Evolutionary conservation across 2,329 filamentous ascomycete genomes (phyloP), one percentile per base, ranked within the genome.

Genomic region (Juglanconis oblonga): DNA sequence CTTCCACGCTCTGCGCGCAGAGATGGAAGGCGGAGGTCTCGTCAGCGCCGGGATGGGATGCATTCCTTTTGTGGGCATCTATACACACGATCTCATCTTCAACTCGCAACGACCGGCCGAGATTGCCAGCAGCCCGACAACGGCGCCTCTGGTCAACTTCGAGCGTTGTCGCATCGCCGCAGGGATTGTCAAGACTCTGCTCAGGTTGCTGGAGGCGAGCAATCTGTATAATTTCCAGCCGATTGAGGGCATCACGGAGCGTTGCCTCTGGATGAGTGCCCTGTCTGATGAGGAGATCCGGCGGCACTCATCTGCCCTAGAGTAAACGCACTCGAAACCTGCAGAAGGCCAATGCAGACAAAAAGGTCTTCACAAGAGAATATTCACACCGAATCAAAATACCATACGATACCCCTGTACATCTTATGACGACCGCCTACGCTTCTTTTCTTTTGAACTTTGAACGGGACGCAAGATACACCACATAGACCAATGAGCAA

Each of bases 261-360:
- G 89, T 64, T 95, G 91, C 71, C 79, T 95, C n/a, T 95, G 91
- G 91, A 87, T 95, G 76, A 87, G 89, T 51, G 89, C 90, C 9
- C 72, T 95, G 57, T 84, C 77, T 57, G 90, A 94, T 65, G 85
- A 87, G n/a, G 89, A 93, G 68, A 92, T 95, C 68, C 76, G 83
- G 59, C 77, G 74, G 62, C 76, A 78, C 58, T 83, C 81, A 0
- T 79, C 82, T 57, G 73, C 69, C 57, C 68, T 86, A 36, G 81
- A 85, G 70, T 77, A 65, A 70, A 24, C 24, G 24, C 24, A 24
- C 24, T 7, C 51, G 36, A 49, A 49, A 42, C 42, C 4, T 59
- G 24, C 11, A 31, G 47, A 47, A 44, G 47, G n/a, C 42, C 52
- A 29, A 33, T 14, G 14, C 17, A 42, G 32, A 14, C 33, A n/a